Evolutionary conservation across 768 basidiomycete genomes (phyloP).

Genomic region (Collybiopsis confluens): DNA sequence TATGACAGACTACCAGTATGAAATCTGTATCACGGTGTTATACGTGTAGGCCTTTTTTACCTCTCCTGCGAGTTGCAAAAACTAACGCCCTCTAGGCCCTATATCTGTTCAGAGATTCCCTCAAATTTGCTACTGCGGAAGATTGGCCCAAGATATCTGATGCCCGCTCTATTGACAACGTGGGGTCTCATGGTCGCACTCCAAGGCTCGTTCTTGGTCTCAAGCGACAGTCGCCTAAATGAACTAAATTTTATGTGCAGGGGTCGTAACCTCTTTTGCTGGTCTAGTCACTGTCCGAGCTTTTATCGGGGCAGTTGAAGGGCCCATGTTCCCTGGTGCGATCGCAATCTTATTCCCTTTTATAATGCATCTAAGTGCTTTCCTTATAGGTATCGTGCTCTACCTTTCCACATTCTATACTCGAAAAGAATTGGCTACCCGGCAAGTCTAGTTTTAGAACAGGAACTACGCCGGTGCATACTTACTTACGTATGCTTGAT

Average conservation of each 20-base stretch:
- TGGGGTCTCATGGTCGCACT: conserved; percentile 43
- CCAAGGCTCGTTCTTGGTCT: conserved; percentile 26
- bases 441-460: conserved; percentile 18
- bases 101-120: conserved; percentile 34
- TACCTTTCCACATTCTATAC: conserved; percentile 38
- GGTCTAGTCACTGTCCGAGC: background rate
- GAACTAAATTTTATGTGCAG: conserved; percentile 20
- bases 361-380: background rate
- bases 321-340: conserved; percentile 24
- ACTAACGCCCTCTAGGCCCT: conserved; percentile 17
- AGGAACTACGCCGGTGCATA: background rate
- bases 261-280: conserved; percentile 21
- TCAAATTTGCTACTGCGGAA: conserved; percentile 33
- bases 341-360: no score
- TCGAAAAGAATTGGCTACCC: conserved; percentile 27
- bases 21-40: conserved; percentile 14
- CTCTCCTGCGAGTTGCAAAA: background rate
- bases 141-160: conserved; percentile 39
- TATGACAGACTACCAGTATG: conserved; percentile 21
- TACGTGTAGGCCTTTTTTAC: conserved; percentile 6
- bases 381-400: conserved; percentile 28
- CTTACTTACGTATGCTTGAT: background rate
- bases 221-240: no score
- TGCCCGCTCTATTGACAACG: conserved; percentile 37
- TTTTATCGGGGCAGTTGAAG: conserved; percentile 20